These are phyloP conservation scores for Celoporthe dispersa DNA, from an alignment of 2,329 filamentous ascomycete species.

Conservation along the genomic window DNA sequence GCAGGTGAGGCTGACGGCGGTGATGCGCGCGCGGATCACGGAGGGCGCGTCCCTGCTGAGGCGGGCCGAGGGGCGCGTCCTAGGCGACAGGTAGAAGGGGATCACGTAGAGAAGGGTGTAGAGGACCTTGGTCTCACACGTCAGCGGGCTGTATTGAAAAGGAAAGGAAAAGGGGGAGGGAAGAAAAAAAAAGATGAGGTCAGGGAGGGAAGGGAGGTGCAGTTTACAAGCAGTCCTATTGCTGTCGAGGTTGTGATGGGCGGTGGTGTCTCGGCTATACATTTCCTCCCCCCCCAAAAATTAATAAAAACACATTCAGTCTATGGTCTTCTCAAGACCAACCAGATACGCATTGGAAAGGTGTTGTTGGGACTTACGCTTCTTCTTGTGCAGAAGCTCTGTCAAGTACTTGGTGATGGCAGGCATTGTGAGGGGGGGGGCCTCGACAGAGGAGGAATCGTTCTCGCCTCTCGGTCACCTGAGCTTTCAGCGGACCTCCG, in stretches of 20 bases:
- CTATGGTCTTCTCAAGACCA: background rate
- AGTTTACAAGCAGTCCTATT: constrained; percentile 42
- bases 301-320: constrained; percentile 27
- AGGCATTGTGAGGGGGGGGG: constrained; percentile 19
- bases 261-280: constrained; percentile 40
- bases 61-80: constrained; percentile 77
- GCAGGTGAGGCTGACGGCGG: constrained; percentile 78
- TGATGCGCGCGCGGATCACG: constrained; percentile 85
- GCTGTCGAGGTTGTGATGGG: constrained; percentile 47
- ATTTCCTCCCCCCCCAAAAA: too few species aligned
- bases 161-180: background rate
- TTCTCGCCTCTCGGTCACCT: background rate
- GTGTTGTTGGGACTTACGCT: constrained; percentile 16
- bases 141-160: background rate
- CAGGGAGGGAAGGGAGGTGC: background rate
- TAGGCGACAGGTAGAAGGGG: constrained; percentile 83
- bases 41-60: constrained; percentile 86
- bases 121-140: constrained; percentile 55
- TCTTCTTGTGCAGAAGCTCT: constrained; percentile 24
- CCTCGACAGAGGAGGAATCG: background rate
- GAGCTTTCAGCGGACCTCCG: background rate
- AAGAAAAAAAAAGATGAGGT: background rate
- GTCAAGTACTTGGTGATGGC: constrained; percentile 25
- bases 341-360: background rate
- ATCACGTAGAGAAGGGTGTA: constrained; percentile 91